Conservation (phyloP, 345 rosid species). For the Syzygium oleosum region DNA sequence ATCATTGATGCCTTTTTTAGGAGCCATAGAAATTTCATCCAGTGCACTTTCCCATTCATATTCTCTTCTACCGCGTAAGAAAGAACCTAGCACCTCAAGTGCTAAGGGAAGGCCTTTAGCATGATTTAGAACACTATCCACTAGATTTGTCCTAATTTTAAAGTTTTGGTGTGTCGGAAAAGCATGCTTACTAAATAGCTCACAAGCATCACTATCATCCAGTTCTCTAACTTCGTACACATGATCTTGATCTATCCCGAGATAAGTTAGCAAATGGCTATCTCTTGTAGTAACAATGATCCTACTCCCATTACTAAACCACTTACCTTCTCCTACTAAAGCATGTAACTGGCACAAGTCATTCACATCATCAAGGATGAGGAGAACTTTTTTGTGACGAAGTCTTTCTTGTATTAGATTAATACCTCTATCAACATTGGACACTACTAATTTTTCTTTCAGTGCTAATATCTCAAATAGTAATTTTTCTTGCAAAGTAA, state of each 20-base stretch:
- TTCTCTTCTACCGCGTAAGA: not conserved
- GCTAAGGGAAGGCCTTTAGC: not conserved
- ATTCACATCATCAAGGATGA: not conserved
- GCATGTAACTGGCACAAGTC: accelerated
- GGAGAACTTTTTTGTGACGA: not conserved
- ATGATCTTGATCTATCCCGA: accelerated
- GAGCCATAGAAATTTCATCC: accelerated
- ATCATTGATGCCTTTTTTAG: accelerated
- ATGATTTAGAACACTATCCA: not conserved
- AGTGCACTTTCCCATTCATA: not conserved
- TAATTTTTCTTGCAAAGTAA: not conserved
- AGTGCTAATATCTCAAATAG: not conserved
- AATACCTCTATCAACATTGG: not conserved
- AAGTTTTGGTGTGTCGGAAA: not conserved
- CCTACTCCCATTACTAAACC: not conserved
- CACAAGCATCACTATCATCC: accelerated
- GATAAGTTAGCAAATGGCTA: not conserved
- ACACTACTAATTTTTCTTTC: accelerated
- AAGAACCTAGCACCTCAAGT: not conserved
- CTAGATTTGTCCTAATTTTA: not conserved
- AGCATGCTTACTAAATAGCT: not conserved
- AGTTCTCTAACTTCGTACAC: not conserved
- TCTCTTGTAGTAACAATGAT: not conserved
- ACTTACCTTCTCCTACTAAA: not conserved
- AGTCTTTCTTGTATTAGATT: not conserved